phyloP scores from a whole-genome alignment of 495 filamentous ascomycete species.

The Haplographium delicatum region DNA sequence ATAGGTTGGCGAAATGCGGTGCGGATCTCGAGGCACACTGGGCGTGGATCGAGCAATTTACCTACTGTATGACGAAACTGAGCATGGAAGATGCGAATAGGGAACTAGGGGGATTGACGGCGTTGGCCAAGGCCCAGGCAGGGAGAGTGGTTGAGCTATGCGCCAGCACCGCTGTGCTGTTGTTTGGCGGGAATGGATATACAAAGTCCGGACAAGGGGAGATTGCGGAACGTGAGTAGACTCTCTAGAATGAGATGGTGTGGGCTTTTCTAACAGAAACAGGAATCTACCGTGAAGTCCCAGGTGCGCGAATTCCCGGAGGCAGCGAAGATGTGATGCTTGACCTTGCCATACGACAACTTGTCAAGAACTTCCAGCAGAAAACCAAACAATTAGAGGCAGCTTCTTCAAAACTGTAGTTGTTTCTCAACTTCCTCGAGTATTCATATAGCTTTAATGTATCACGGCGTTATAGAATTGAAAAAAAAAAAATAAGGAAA shows the following conservation, averaged over 20 bases:
- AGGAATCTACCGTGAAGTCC: constrained; percentile 64
- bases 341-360: constrained; percentile 63
- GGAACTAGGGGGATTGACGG: constrained; percentile 64
- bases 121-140: constrained; percentile 63
- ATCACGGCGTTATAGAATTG: too few species aligned
- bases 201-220: constrained; percentile 65
- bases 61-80: constrained; percentile 63
- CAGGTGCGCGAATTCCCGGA: constrained; percentile 58
- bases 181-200: constrained; percentile 71
- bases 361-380: constrained; percentile 64
- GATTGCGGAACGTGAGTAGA: constrained; percentile 55
- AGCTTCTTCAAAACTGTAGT: constrained; percentile 16
- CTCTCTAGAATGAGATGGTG: neutral
- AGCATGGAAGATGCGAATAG: constrained; percentile 57
- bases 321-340: constrained; percentile 73
- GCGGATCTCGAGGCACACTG: constrained; percentile 63
- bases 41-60: constrained; percentile 71
- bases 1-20: constrained; percentile 65
- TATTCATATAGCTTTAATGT: too few species aligned
- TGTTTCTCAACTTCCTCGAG: neutral
- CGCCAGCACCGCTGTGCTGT: constrained; percentile 57
- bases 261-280: too few species aligned
- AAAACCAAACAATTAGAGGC: constrained; percentile 56
- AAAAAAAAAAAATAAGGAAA: too few species aligned
- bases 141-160: constrained; percentile 68